Evolutionary conservation across 2,329 filamentous ascomycete genomes (phyloP), one percentile per base, ranked within the genome.

Genomic region (Hypoxylon sp.): DNA sequence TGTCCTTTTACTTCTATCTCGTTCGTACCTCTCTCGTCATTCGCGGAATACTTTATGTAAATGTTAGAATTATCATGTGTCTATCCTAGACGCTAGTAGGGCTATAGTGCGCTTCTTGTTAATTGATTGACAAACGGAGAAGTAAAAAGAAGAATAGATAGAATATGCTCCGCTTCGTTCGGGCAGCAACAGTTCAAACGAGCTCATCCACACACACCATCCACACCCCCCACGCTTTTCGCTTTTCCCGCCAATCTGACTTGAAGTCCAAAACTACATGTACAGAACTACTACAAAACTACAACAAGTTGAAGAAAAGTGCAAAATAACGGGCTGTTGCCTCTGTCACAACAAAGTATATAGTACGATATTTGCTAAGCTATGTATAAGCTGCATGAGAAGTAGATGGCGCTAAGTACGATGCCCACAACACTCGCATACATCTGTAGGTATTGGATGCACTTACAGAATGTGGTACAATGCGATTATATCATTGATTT

Each of bases 101-200:
- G 67, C 68, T 69, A 67, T 70, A 72, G 69, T 64, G 70, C 58
- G 69, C 57, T 69, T 74, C 60, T 67, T 51, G 66, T 68, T 70
- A 65, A 74, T 73, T 66, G 61, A 71, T 70, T 70, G 67, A 60
- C 73, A 75, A 75, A 74, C 71, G 73, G 70, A 74, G 66, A 72
- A 51, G 60, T 41, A 70, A 52, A 62, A 66, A 63, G 64, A 71
- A 55, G 49, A 66, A 45, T 36, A 55, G 41, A 60, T 70, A 60
- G 67, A 19, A 60, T 55, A 53, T 50, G 65, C 71, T 71, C 74
- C 76, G 74, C 76, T 77, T 76, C 72, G 73, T 75, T 80, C 79
- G 79, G 80, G 77, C 78, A 80, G 70, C 77, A 80, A 80, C 78
- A 79, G 71, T n/a, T 74, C 72, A 77, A 77, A 79, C 74, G 75